phyloP scores from a whole-genome alignment of 169 alveolate genomes.

The Neospora caninum region DNA sequence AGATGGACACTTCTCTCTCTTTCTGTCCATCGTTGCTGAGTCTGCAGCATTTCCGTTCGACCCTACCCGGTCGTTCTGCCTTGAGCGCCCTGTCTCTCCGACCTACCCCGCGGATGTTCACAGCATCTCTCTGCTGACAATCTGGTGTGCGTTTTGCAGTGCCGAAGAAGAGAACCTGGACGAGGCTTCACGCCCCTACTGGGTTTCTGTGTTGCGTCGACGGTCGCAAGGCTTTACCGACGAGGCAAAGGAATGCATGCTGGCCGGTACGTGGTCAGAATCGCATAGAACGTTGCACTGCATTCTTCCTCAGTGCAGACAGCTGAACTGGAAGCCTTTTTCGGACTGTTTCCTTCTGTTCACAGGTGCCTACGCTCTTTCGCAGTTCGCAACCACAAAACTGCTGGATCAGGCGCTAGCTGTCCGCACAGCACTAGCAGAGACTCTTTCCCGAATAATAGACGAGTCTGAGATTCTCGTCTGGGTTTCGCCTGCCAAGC shows the following conservation, averaged over 20 bases:
- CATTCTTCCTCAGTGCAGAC: too few species aligned
- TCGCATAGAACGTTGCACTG: background rate
- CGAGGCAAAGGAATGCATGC: slow-evolving; percentile 6
- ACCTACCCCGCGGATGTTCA: too few species aligned
- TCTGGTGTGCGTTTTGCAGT: background rate
- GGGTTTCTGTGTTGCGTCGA: background rate
- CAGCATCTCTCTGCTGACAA: too few species aligned
- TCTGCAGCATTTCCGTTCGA: too few species aligned
- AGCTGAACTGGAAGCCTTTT: background rate
- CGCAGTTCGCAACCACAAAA: background rate
- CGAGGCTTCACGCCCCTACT: background rate
- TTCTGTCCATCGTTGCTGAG: too few species aligned
- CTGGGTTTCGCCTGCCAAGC: background rate
- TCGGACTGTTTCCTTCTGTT: background rate
- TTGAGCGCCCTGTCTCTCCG: too few species aligned
- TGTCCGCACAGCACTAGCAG: background rate
- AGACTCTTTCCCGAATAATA: background rate
- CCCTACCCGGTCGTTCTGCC: too few species aligned
- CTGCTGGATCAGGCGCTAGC: background rate
- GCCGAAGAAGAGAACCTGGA: slow-evolving; percentile 4
- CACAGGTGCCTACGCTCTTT: slow-evolving; percentile 1
- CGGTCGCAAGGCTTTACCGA: background rate
- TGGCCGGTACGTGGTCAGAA: background rate
- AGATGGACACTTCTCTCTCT: too few species aligned
- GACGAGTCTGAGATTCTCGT: background rate